Percentiles rank a stretch among this genome's conserved stretches.
Conservation (phyloP, 805 yeast species). For the Ogataea kodamae region DNA sequence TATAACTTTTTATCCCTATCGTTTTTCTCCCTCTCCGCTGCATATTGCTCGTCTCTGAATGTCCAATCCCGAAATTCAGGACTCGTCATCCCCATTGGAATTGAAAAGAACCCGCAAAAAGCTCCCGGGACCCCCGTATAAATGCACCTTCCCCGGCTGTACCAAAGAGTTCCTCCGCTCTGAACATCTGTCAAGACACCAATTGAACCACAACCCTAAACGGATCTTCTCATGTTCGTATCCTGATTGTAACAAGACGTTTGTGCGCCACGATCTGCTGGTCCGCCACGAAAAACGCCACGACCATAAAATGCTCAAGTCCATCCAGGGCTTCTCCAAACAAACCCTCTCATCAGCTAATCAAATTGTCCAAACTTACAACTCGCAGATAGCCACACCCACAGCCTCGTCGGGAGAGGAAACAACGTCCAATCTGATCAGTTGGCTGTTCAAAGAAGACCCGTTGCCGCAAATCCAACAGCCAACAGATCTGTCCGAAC, state of each 20-base stretch:
- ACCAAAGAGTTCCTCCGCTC: conserved; percentile 54
- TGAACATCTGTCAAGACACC: conserved; percentile 63
- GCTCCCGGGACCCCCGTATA: conserved; percentile 29
- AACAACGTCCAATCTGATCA: conserved; percentile 22
- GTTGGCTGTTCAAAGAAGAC: conserved; percentile 30
- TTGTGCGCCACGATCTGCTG: conserved; percentile 58
- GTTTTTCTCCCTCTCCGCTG: conserved; percentile 1
- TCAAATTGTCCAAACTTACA: conserved; percentile 25
- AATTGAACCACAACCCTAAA: conserved; percentile 56
- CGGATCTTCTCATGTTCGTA: conserved; percentile 48
- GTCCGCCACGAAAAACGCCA: conserved; percentile 45
- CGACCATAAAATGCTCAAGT: conserved; percentile 17
- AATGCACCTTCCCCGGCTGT: conserved; percentile 48
- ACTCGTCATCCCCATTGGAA: too few species aligned
- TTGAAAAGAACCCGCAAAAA: conserved; percentile 14
- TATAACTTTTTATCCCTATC: not conserved
- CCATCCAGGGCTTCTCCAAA: not conserved
- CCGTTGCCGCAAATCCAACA: not conserved
- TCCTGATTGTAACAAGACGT: conserved; percentile 53
- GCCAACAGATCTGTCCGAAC: conserved; percentile 15
- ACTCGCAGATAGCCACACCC: conserved; percentile 7
- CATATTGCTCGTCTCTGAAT: too few species aligned
- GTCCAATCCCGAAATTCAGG: too few species aligned
- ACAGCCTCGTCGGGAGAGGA: conserved; percentile 1
- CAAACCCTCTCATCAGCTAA: conserved; percentile 20